Percentiles rank a stretch among this genome's conserved stretches.
Conservation (phyloP, 202 grass and related monocot species). For the Bolboschoenoplectus hybrid region DNA sequence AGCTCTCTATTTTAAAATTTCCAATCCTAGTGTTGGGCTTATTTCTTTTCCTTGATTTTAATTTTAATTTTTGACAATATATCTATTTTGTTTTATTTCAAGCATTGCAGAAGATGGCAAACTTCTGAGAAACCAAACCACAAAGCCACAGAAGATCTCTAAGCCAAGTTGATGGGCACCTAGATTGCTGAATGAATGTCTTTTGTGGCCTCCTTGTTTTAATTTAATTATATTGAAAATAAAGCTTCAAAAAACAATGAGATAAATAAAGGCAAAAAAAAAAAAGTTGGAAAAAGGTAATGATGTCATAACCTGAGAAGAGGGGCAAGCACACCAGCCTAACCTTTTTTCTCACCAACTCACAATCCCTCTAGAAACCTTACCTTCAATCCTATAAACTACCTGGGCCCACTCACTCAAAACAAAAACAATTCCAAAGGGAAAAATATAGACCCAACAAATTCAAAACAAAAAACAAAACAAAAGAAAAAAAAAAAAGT, state of each 20-base stretch:
- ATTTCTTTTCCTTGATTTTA: background rate
- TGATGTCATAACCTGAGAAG: constrained; percentile 57
- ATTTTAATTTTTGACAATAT: background rate
- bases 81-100: background rate
- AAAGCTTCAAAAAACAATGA: constrained; percentile 21
- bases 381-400: constrained; percentile 23
- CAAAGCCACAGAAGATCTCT: background rate
- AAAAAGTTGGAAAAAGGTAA: constrained; percentile 45
- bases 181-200: background rate
- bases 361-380: constrained; percentile 62
- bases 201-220: background rate
- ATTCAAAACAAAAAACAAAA: constrained; percentile 17
- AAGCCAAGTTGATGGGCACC: constrained; percentile 26
- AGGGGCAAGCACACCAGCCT: constrained; percentile 57
- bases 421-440: constrained; percentile 10
- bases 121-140: background rate
- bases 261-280: background rate
- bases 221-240: background rate
- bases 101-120: background rate
- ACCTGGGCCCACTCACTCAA: constrained; percentile 4
- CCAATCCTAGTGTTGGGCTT: background rate
- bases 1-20: no score
- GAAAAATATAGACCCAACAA: constrained; percentile 16
- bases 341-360: constrained; percentile 77
- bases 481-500: constrained; percentile 7